Percentiles rank a stretch among this genome's conserved stretches.
Conservation (phyloP, 2,329 filamentous ascomycete genomes). For the Aspergillus sclerotialis region DNA sequence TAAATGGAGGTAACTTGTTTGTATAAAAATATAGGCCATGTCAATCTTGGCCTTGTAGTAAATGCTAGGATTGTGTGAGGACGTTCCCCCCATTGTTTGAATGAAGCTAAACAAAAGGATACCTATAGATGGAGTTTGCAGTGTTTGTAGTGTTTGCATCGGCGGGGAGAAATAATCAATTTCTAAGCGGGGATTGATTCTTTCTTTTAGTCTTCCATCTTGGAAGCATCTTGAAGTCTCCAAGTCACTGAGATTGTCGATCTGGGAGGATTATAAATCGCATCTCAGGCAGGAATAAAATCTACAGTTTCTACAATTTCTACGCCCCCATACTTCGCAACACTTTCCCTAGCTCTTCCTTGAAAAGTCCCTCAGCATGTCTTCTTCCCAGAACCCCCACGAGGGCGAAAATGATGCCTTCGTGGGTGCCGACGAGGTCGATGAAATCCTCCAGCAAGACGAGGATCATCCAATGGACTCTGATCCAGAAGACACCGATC, state of each 20-base stretch:
- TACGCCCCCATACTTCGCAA: background rate
- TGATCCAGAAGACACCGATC: constrained; percentile 53
- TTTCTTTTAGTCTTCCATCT: too few species aligned
- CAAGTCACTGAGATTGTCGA: background rate
- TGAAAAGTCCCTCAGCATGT: constrained; percentile 17
- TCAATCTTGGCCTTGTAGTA: too few species aligned
- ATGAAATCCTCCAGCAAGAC: constrained; percentile 66
- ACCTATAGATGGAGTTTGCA: background rate
- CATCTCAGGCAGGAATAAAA: background rate
- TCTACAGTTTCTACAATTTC: background rate
- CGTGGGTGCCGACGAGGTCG: constrained; percentile 69
- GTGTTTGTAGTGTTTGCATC: constrained; percentile 20
- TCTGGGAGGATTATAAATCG: background rate
- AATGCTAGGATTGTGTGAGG: too few species aligned
- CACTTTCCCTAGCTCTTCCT: background rate
- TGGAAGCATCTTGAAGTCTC: constrained; percentile 6
- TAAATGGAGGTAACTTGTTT: too few species aligned
- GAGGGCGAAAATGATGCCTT: constrained; percentile 63
- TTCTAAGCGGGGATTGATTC: constrained; percentile 24
- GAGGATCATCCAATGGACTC: constrained; percentile 72
- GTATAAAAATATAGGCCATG: too few species aligned
- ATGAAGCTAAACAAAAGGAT: too few species aligned
- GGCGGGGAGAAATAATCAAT: constrained; percentile 20
- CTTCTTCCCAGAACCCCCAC: constrained; percentile 29
- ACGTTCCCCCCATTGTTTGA: too few species aligned